A percentile compares a stretch with the other conserved stretches of the same genome.
Conservation (phyloP, 495 filamentous ascomycete species). For the Patellaria atrata region DNA sequence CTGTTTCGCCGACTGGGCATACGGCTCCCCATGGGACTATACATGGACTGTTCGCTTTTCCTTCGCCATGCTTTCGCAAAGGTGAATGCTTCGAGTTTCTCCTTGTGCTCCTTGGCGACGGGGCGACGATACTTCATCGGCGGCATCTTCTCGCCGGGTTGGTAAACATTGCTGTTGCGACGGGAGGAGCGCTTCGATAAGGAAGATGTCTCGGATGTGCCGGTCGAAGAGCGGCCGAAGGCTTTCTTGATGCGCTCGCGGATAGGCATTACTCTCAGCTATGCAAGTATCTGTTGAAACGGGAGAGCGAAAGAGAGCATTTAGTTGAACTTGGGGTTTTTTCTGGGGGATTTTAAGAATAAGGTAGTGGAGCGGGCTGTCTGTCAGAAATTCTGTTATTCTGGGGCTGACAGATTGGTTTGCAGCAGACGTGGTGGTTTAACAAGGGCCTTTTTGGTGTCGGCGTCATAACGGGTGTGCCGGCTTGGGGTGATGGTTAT, state of each 20-base stretch:
- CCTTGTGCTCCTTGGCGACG: constrained; percentile 28
- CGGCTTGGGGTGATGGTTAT: too few relatives aligned
- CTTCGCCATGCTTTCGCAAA: constrained; percentile 26
- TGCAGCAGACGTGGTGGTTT: too few relatives aligned
- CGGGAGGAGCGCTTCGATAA: constrained; percentile 8
- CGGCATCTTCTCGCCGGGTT: constrained; percentile 30
- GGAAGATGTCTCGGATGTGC: constrained; percentile 2
- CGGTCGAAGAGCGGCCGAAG: constrained; percentile 17
- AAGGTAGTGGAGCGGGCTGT: too few relatives aligned
- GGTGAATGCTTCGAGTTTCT: constrained; percentile 26
- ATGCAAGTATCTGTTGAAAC: too few relatives aligned
- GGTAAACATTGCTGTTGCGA: constrained; percentile 20
- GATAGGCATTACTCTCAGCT: too few relatives aligned
- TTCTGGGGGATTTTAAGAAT: too few relatives aligned
- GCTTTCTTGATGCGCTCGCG: constrained; percentile 24
- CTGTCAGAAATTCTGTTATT: too few relatives aligned
- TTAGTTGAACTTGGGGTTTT: too few relatives aligned
- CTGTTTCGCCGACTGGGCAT: constrained; percentile 24
- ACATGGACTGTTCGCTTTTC: constrained; percentile 23
- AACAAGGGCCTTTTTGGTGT: too few relatives aligned
- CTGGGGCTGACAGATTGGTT: too few relatives aligned
- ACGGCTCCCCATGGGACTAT: constrained; percentile 28
- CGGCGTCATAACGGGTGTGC: too few relatives aligned
- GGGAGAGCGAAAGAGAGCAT: too few relatives aligned
- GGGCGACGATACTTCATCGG: constrained; percentile 28